Conservation (phyloP, 2,329 filamentous ascomycete species). For the Ophiostoma piceae region DNA sequence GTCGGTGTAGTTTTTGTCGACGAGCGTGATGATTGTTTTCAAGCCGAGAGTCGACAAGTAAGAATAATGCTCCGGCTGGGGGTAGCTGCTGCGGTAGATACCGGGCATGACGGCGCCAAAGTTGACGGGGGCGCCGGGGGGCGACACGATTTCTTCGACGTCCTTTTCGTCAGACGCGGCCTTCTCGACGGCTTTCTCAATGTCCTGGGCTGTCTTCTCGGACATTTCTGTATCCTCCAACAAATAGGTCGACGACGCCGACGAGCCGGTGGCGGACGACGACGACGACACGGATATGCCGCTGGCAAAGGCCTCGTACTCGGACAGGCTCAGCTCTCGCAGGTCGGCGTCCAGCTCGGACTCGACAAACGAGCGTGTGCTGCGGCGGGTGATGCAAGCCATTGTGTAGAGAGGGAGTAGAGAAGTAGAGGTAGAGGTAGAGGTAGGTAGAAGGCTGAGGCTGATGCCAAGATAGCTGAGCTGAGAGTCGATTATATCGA, state of each 20-base stretch:
- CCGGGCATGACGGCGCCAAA: conserved; percentile 70
- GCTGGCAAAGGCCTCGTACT: too few relatives aligned
- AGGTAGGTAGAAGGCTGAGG: not conserved
- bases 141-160: not conserved
- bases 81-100: conserved; percentile 79
- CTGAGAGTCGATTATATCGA: not conserved
- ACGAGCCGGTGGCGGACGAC: not conserved
- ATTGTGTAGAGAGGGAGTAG: not conserved
- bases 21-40: conserved; percentile 49
- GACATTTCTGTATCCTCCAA: not conserved
- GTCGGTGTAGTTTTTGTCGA: conserved; percentile 54
- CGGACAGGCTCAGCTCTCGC: conserved; percentile 19
- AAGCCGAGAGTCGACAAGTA: conserved; percentile 46
- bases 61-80: conserved; percentile 61
- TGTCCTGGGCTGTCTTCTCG: too few relatives aligned
- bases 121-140: conserved; percentile 53
- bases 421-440: not conserved
- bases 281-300: too few relatives aligned
- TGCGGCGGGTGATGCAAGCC: conserved; percentile 26
- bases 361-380: conserved; percentile 25
- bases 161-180: not conserved
- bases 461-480: not conserved
- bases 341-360: conserved; percentile 24
- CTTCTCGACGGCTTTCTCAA: not conserved
- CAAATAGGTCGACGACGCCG: too few relatives aligned